phyloP scores from a whole-genome alignment of 768 basidiomycete genomes.

The Agrocybe pediades region DNA sequence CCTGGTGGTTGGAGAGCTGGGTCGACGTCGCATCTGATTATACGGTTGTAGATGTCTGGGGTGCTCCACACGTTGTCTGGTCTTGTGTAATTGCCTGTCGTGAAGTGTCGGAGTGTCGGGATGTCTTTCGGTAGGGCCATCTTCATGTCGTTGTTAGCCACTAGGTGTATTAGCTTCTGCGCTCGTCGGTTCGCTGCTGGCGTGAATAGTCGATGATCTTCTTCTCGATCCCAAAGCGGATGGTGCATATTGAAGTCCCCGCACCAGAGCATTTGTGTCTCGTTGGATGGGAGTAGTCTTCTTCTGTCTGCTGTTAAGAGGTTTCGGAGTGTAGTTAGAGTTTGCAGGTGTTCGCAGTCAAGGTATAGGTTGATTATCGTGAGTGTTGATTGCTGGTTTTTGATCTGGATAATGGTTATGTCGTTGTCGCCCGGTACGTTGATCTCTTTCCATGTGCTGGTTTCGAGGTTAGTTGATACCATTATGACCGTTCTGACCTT shows the following conservation, averaged over 20 bases:
- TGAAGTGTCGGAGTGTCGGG: constrained; percentile 30
- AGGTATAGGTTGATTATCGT: not conserved
- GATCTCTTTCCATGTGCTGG: constrained; percentile 16
- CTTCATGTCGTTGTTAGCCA: constrained; percentile 26
- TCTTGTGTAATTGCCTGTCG: constrained; percentile 33
- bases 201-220: constrained; percentile 36
- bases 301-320: not conserved
- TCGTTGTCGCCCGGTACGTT: constrained; percentile 14
- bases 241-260: constrained; percentile 46
- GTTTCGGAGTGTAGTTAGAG: constrained; percentile 9
- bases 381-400: not conserved
- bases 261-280: constrained; percentile 26
- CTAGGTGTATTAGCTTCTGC: constrained; percentile 26
- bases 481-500: constrained; percentile 17
- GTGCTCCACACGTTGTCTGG: constrained; percentile 47
- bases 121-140: constrained; percentile 34
- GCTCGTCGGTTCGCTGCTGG: constrained; percentile 17
- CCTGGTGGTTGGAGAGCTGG: constrained; percentile 11
- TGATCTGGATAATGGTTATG: constrained; percentile 15
- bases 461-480: constrained; percentile 15
- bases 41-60: not conserved
- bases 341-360: constrained; percentile 25
- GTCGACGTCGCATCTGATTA: constrained; percentile 29
- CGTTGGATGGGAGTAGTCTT: not conserved
- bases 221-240: constrained; percentile 37